These are phyloP conservation scores for Ophioceras dolichostomum DNA, from an alignment of 2,329 filamentous ascomycete species.

Conservation along the genomic window DNA sequence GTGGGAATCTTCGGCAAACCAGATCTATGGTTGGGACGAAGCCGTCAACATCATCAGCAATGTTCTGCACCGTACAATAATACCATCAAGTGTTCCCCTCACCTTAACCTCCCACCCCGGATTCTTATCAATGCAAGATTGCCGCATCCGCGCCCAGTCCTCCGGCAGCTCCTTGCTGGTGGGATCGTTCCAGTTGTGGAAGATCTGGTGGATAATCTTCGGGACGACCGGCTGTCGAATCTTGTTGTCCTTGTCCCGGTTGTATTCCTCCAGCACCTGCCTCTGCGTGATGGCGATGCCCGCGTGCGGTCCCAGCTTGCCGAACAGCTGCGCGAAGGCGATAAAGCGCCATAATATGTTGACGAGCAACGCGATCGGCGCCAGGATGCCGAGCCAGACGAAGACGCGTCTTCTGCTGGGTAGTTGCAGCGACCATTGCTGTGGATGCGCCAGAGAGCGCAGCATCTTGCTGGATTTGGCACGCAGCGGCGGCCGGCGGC, in stretches of 20 bases:
- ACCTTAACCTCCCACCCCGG: constrained; percentile 64
- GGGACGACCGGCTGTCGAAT: constrained; percentile 9
- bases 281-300: constrained; percentile 11
- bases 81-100: too few species aligned
- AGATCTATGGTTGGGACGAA: background rate
- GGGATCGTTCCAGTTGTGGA: constrained; percentile 15
- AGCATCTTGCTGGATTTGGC: too few species aligned
- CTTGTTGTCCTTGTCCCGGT: background rate
- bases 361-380: background rate
- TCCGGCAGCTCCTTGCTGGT: constrained; percentile 42
- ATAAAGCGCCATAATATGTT: background rate
- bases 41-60: too few species aligned
- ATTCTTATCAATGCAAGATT: constrained; percentile 55
- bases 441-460: too few species aligned
- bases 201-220: constrained; percentile 15
- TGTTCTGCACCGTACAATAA: too few species aligned
- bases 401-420: background rate
- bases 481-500: too few species aligned
- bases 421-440: too few species aligned
- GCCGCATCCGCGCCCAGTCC: constrained; percentile 52
- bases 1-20: constrained; percentile 24
- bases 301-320: constrained; percentile 6
- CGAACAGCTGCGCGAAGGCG: background rate
- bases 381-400: background rate
- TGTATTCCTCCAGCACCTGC: constrained; percentile 6